These are phyloP conservation scores for Sporothrix mexicana DNA, from an alignment of 2,329 filamentous ascomycete genomes.

Conservation along the genomic window DNA sequence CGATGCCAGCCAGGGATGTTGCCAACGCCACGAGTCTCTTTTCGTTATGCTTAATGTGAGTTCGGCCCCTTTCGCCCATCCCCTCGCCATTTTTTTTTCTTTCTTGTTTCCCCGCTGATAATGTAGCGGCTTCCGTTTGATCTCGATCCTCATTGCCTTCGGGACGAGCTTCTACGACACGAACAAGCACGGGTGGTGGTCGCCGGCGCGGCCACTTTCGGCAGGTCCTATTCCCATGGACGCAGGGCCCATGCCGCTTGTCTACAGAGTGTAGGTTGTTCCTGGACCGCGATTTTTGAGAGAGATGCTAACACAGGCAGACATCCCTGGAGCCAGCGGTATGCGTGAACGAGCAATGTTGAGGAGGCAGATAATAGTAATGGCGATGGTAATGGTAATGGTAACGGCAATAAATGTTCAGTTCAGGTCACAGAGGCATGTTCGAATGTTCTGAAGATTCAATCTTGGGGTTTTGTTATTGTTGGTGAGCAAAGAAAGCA, in stretches of 20 bases:
- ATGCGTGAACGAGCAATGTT: background rate
- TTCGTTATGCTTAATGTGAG: background rate
- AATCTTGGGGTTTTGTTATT: background rate
- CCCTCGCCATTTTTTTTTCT: too few relatives aligned
- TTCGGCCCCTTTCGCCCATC: too few relatives aligned
- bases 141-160: background rate
- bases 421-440: too few relatives aligned
- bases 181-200: background rate
- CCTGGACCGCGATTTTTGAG: too few relatives aligned
- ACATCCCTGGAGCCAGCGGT: background rate
- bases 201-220: background rate
- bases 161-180: background rate
- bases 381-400: background rate
- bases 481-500: background rate
- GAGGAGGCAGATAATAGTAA: background rate
- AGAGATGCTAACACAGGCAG: background rate
- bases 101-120: background rate
- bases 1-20: too few relatives aligned
- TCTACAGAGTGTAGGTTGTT: background rate
- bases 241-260: background rate
- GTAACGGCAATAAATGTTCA: too few relatives aligned
- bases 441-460: background rate
- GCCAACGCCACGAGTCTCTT: background rate
- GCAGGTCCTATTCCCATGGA: background rate
- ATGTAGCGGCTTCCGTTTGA: background rate